A percentile compares a stretch with the other conserved stretches of the same genome.
Conservation (phyloP, 768 basidiomycete species). For the Russula dissimulans region DNA sequence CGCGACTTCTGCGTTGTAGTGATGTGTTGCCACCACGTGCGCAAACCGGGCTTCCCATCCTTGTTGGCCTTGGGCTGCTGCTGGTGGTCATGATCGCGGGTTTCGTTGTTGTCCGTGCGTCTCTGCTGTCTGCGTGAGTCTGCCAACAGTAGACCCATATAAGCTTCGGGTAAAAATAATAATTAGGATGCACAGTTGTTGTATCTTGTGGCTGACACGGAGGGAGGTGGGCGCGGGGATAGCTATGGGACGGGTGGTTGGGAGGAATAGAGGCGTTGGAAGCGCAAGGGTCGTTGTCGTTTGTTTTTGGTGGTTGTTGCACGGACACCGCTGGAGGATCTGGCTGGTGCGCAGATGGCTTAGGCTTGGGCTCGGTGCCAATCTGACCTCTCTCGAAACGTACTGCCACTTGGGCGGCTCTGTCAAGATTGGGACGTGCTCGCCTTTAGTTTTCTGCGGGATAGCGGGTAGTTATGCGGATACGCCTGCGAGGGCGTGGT, state of each 20-base stretch:
- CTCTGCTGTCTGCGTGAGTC: too few relatives aligned
- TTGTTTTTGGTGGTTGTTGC: neutral
- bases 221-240: slow-evolving; percentile 2
- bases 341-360: neutral
- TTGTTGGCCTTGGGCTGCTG: too few relatives aligned
- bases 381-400: neutral
- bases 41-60: slow-evolving; percentile 30
- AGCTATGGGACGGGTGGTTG: neutral
- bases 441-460: neutral
- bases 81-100: neutral
- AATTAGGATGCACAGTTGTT: neutral
- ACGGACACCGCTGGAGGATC: neutral
- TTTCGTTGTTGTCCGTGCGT: neutral
- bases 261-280: neutral
- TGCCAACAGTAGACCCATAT: neutral
- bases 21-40: slow-evolving; percentile 80
- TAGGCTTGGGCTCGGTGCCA: neutral
- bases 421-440: neutral
- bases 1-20: slow-evolving; percentile 52
- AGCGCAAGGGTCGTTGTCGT: neutral
- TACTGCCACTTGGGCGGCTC: neutral
- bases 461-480: slow-evolving; percentile 3
- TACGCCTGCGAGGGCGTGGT: neutral
- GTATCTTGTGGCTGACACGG: neutral
- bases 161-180: too few relatives aligned